A percentile compares a stretch with the other conserved stretches of the same genome.
Conservation (phyloP, 2,329 filamentous ascomycete species). For the Curvularia sp. region DNA sequence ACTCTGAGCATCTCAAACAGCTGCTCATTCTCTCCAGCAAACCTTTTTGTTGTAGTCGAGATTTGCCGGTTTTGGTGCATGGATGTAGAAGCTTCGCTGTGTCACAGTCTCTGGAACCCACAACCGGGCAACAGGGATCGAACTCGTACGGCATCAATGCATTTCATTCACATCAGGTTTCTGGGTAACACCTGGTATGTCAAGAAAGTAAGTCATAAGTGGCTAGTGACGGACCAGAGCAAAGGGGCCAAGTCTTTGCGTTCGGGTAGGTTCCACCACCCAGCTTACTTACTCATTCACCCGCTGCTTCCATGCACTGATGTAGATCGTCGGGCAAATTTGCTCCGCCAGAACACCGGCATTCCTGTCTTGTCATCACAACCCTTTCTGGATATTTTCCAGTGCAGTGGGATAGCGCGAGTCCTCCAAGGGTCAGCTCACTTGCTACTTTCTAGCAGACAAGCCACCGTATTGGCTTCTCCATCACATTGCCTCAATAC, state of each 20-base stretch:
- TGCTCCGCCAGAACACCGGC: not conserved
- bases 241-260: not conserved
- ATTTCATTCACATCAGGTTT: not conserved
- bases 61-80: not conserved
- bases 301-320: constrained; percentile 8
- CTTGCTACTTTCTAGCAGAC: not conserved
- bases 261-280: not conserved
- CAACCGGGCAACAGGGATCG: not conserved
- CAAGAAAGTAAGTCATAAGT: not conserved
- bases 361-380: not conserved
- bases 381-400: not conserved
- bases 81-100: not conserved
- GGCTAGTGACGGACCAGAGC: not conserved
- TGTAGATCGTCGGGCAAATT: constrained; percentile 10
- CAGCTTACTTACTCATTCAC: constrained; percentile 10
- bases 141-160: not conserved
- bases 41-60: not conserved
- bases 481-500: not conserved
- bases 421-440: not conserved
- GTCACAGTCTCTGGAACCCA: not conserved
- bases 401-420: not conserved
- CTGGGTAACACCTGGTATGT: not conserved
- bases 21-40: not conserved
- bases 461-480: not conserved
- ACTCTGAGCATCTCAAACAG: not conserved